Evolutionary conservation across 352 stramenopile genomes (phyloP).

Genomic region (Globisporangium okanoganense): DNA sequence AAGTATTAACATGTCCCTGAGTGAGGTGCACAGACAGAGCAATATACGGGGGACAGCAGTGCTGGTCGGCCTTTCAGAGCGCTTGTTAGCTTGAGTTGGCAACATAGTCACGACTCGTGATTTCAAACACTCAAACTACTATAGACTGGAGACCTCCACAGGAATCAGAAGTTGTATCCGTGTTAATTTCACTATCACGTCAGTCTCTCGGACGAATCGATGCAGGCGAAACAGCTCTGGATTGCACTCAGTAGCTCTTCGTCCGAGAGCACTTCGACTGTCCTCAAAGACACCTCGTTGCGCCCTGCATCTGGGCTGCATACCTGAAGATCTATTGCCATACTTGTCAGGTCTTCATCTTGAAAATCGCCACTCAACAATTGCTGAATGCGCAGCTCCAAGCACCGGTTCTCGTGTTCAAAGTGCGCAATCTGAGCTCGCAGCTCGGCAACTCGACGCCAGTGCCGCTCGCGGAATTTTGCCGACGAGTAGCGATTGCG

Average conservation of each 20-base stretch:
- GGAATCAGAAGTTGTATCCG: too few relatives aligned
- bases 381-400: background rate
- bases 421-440: conserved; percentile 1
- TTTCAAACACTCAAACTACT: too few relatives aligned
- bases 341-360: background rate
- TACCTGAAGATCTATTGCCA: background rate
- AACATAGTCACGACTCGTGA: too few relatives aligned
- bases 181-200: too few relatives aligned
- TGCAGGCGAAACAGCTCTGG: background rate
- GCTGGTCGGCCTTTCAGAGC: too few relatives aligned
- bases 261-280: conserved; percentile 5
- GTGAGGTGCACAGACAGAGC: too few relatives aligned
- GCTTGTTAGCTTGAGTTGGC: too few relatives aligned
- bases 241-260: conserved; percentile 5
- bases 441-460: background rate
- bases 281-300: background rate
- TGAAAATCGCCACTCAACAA: background rate
- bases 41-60: too few relatives aligned
- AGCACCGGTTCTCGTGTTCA: background rate
- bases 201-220: too few relatives aligned
- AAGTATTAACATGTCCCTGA: too few relatives aligned
- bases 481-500: conserved; percentile 1
- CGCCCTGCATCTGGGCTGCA: background rate
- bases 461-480: conserved; percentile 3
- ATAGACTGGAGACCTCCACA: too few relatives aligned